Conservation (phyloP, 495 filamentous ascomycete species). For the Aspergillus wentii region DNA sequence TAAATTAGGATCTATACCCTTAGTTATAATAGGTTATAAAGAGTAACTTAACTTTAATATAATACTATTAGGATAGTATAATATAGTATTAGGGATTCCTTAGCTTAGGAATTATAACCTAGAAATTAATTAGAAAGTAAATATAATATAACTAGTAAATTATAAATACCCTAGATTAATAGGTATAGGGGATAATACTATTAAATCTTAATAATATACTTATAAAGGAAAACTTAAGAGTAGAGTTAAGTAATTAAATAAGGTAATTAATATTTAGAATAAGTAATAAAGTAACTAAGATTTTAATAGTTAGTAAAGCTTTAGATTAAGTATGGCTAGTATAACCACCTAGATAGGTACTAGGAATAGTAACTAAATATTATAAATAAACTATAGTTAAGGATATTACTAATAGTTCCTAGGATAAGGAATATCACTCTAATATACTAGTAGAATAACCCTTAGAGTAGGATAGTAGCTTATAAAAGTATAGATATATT, state of each 20-base stretch:
- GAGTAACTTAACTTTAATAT: too few relatives aligned
- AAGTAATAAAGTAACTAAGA: not conserved
- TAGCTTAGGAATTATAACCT: too few relatives aligned
- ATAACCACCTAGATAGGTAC: not conserved
- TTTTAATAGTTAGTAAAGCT: not conserved
- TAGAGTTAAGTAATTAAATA: too few relatives aligned
- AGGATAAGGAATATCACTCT: not conserved
- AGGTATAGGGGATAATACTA: too few relatives aligned
- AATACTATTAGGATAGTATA: too few relatives aligned
- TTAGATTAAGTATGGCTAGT: not conserved
- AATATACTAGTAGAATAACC: not conserved
- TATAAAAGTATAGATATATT: not conserved
- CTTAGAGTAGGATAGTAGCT: not conserved
- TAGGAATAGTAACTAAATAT: not conserved
- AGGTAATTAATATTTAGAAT: not conserved
- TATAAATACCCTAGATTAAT: too few relatives aligned
- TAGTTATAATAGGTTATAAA: too few relatives aligned
- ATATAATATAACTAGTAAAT: too few relatives aligned
- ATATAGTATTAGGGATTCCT: too few relatives aligned
- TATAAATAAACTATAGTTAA: not conserved
- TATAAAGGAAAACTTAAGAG: not conserved
- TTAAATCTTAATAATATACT: too few relatives aligned
- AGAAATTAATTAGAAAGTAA: too few relatives aligned
- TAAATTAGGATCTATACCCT: too few relatives aligned
- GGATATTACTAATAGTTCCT: not conserved